Conservation (phyloP, 768 basidiomycete species). For the Candolleomyces aberdarensis region DNA sequence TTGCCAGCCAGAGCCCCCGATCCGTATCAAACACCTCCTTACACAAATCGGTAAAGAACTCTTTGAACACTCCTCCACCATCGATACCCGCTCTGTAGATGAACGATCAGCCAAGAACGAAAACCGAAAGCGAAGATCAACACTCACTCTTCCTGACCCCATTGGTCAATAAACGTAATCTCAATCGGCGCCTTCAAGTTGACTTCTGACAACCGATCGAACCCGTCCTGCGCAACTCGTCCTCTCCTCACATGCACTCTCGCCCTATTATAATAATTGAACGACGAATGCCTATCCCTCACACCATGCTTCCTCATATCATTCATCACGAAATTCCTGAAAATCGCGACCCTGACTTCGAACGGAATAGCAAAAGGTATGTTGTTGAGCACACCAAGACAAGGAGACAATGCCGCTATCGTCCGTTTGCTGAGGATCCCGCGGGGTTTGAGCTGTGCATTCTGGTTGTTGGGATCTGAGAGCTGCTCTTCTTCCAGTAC, state of each 20-base stretch:
- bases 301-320: conserved; percentile 15
- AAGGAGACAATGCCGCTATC: conserved; percentile 72
- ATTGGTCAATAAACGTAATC: conserved; percentile 93
- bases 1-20: conserved; percentile 91
- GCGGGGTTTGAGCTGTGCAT: conserved; percentile 4
- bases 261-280: conserved; percentile 19
- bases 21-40: conserved; percentile 96
- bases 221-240: conserved; percentile 87
- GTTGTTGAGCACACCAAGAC: conserved; percentile 89
- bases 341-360: conserved; percentile 84
- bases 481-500: conserved; percentile 41
- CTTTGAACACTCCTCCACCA: conserved; percentile 97
- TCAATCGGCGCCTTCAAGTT: conserved; percentile 80
- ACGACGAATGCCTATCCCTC: conserved; percentile 7
- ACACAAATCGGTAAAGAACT: conserved; percentile 89
- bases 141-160: conserved; percentile 78
- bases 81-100: conserved; percentile 79
- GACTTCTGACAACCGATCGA: conserved; percentile 64
- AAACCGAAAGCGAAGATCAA: too few species aligned
- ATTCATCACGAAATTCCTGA: conserved; percentile 70
- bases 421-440: conserved; percentile 59
- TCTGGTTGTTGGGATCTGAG: background rate
- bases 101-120: background rate
- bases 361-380: conserved; percentile 96
- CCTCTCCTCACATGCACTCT: conserved; percentile 64